A percentile compares a stretch with the other conserved stretches of the same genome.
phyloP scores from a whole-genome alignment of 2,329 filamentous ascomycete species.

The Cytospora mali region DNA sequence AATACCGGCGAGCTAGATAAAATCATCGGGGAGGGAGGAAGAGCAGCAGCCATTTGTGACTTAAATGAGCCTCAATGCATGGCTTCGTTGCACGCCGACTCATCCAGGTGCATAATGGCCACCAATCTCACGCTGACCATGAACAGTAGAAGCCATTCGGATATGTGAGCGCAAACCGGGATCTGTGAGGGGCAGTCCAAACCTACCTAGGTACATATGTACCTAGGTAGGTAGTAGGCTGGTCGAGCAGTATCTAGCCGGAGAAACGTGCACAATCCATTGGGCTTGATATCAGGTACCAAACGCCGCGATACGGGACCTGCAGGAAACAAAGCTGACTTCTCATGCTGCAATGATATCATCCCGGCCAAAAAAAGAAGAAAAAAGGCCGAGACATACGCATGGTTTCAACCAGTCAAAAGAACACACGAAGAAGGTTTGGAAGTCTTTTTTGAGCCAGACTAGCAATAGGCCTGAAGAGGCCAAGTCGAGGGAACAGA shows the following conservation, averaged over 20 bases:
- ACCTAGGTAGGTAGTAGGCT: neutral
- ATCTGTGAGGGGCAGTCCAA: slow-evolving; percentile 12
- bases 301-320: neutral
- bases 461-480: too few relatives aligned
- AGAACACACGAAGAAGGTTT: neutral
- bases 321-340: slow-evolving; percentile 1
- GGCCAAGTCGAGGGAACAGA: too few relatives aligned
- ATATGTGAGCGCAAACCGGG: neutral
- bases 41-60: neutral
- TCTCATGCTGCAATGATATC: neutral
- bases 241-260: neutral
- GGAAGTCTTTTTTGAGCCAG: neutral
- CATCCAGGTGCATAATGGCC: slow-evolving; percentile 1
- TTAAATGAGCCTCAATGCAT: slow-evolving; percentile 7
- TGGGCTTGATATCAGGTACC: slow-evolving; percentile 13
- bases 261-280: slow-evolving; percentile 25
- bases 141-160: neutral
- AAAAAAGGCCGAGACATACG: neutral
- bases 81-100: neutral
- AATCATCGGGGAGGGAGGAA: neutral
- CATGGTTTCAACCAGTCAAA: neutral
- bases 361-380: neutral
- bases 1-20: neutral
- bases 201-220: neutral
- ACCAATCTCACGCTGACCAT: neutral